Evolutionary conservation across 139 green algal genomes (phyloP).

Genomic region (Chlorella ohadii): DNA sequence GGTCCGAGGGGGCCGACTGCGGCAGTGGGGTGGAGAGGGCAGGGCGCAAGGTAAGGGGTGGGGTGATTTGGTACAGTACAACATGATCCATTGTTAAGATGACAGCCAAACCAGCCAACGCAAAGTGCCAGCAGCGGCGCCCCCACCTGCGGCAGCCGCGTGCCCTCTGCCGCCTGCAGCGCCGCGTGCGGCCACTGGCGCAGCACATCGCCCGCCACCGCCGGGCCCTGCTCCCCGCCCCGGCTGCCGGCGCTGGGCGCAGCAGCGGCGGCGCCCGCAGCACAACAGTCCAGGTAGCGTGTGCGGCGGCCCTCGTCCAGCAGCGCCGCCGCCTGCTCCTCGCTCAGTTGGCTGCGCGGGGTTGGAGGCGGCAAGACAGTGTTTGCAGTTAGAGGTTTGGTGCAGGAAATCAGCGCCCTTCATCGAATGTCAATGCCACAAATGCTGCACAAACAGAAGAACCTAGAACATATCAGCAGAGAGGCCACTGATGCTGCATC

Average conservation of each 20-base stretch:
- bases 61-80: too few relatives aligned
- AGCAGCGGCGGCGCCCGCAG: neutral
- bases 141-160: conserved; percentile 8
- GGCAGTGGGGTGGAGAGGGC: neutral
- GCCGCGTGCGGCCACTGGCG: neutral
- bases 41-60: neutral
- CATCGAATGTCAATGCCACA: too few relatives aligned
- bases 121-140: too few relatives aligned
- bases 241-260: conserved; percentile 3
- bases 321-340: neutral
- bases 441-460: neutral
- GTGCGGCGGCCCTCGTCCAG: conserved; percentile 14
- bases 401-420: too few relatives aligned
- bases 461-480: neutral
- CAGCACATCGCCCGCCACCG: conserved; percentile 21
- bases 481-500: too few relatives aligned
- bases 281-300: conserved; percentile 11
- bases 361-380: too few relatives aligned
- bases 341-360: conserved; percentile 5
- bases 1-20: conserved; percentile 28
- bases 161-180: conserved; percentile 26
- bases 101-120: too few relatives aligned
- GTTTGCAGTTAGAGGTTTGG: too few relatives aligned
- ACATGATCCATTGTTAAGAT: too few relatives aligned
- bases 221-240: conserved; percentile 24